Conservation (phyloP, 2,329 filamentous ascomycete genomes). For the Fusarium liriodendri region DNA sequence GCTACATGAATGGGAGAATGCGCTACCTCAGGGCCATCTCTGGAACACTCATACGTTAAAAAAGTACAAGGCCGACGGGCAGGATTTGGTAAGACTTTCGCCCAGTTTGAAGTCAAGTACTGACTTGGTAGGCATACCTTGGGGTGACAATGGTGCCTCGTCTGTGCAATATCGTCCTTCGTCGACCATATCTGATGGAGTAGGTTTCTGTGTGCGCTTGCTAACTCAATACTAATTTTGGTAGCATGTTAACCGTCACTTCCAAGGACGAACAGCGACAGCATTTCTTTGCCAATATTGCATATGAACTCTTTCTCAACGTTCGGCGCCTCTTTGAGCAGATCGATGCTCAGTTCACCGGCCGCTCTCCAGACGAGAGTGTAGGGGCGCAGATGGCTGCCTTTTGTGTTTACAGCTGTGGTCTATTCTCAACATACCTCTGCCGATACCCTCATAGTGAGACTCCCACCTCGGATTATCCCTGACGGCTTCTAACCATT, state of each 20-base stretch:
- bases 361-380: conserved; percentile 58
- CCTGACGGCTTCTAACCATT: conserved; percentile 16
- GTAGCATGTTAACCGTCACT: conserved; percentile 57
- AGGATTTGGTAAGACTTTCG: conserved; percentile 58
- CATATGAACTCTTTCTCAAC: conserved; percentile 60
- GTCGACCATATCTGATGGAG: conserved; percentile 65
- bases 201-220: conserved; percentile 43
- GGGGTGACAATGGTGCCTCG: conserved; percentile 66
- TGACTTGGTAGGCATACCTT: conserved; percentile 60
- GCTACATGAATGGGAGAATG: conserved; percentile 61
- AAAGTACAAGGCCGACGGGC: conserved; percentile 58
- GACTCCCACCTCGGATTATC: conserved; percentile 23
- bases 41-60: conserved; percentile 58
- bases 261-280: conserved; percentile 51
- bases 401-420: conserved; percentile 67
- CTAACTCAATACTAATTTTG: conserved; percentile 1
- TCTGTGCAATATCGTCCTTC: conserved; percentile 67
- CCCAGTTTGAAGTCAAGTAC: not conserved
- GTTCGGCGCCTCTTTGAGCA: conserved; percentile 61
- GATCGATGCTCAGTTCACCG: conserved; percentile 62
- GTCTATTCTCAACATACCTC: conserved; percentile 63
- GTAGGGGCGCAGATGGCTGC: conserved; percentile 66
- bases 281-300: conserved; percentile 57
- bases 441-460: conserved; percentile 63
- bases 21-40: conserved; percentile 59